Evolutionary conservation across 305 asterid genomes (phyloP).

Genomic region (Fraxinus albicans): DNA sequence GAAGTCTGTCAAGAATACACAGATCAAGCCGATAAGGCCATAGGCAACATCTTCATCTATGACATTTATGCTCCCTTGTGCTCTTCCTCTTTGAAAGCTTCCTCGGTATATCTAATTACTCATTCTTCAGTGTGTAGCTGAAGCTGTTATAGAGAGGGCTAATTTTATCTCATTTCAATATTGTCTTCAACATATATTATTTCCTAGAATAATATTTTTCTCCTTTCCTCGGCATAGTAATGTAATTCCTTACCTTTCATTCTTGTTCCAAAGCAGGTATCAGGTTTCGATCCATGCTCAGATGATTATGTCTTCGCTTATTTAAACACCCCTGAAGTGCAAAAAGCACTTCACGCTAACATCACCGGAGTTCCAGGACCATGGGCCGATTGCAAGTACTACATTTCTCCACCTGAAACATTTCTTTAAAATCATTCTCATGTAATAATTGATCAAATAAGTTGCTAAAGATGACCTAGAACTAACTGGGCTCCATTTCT

Average conservation of each 20-base stretch:
- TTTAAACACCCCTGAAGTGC: constrained; percentile 27
- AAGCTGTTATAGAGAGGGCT: background rate
- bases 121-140: background rate
- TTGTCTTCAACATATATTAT: background rate
- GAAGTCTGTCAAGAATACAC: constrained; percentile 6
- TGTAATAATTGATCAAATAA: background rate
- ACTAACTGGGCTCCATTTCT: background rate
- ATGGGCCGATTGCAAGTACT: constrained; percentile 32
- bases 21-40: background rate
- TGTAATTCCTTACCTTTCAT: background rate
- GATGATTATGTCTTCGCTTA: constrained; percentile 21
- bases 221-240: constrained; percentile 4
- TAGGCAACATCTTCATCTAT: background rate
- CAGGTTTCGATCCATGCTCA: constrained; percentile 27
- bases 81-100: constrained; percentile 1
- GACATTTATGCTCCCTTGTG: constrained; percentile 8
- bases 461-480: background rate
- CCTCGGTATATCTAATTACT: constrained; percentile 15
- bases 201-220: background rate
- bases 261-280: background rate
- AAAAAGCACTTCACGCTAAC: constrained; percentile 29
- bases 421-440: background rate
- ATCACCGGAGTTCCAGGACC: constrained; percentile 20
- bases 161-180: background rate
- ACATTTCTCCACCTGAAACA: background rate